Base-by-base conservation (phyloP, 331 rosid species). In the Malus hybrid region DNA sequence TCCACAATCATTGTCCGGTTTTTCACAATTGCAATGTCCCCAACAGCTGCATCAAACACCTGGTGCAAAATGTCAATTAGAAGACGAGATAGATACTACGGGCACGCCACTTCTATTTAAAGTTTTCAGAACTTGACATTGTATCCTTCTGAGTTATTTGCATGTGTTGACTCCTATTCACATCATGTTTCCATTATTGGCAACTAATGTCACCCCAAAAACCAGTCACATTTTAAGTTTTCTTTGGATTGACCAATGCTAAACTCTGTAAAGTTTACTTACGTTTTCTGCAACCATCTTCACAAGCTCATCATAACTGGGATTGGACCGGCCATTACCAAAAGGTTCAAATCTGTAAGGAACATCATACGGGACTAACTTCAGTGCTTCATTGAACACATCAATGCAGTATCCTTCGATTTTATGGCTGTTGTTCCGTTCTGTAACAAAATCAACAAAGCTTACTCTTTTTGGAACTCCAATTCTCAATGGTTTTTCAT, bases 31-130 rank as follows among this genome's bases (percentile, higher is more conserved):
- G 97, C 84, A 77, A 94, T 85, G 84, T 94, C 99, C 80, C 99
- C 99, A 24, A 94, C 92, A 78, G 86, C 97, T 1, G 97, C 99
- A 89, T 94, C 97, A 64, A 76, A 89, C 73, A 84, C 83, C 99
- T 94, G 83, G 34, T 42, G 82, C 55, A 84, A 83, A 83, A 36
- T 79, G 80, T 73, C 80, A 28, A 58, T 70, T n/a, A 68, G 73
- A 66, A 75, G 44, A 30, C 1, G 0, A 3, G 46, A 29, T 14
- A 63, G 14, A n/a, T 44, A 34, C 26, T 9, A 16, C 20, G 13
- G 81, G 46, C 71, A 75, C 8, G 36, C 34, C 63, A 56, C 20
- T 12, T 53, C 15, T 8, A 52, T 52, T 52, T 52, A 52, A 52
- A 52, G 57, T 52, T 52, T 46, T 52, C 57, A 18, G 57, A 20